A percentile compares a stretch with the other conserved stretches of the same genome.
These are phyloP conservation scores for Russula virescens DNA, from an alignment of 768 basidiomycete species.

Conservation along the genomic window DNA sequence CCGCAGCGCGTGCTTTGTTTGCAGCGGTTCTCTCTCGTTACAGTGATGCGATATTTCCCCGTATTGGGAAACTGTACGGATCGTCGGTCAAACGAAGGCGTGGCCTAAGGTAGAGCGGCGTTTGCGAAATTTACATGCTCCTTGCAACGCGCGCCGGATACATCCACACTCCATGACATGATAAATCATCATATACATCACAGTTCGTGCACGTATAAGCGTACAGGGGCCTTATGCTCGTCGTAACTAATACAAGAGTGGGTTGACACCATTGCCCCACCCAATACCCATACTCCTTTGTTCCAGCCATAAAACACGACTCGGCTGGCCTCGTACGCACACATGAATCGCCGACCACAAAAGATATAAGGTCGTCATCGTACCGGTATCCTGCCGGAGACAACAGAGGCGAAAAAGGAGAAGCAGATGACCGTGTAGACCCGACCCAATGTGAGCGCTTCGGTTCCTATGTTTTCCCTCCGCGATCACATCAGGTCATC, in stretches of 20 bases:
- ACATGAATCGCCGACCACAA: neutral
- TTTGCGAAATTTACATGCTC: neutral
- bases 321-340: neutral
- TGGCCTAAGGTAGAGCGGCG: neutral
- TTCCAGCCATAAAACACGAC: neutral
- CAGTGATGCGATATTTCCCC: neutral
- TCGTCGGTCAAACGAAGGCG: too few relatives aligned
- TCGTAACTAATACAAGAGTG: constrained; percentile 1
- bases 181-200: too few relatives aligned
- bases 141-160: neutral
- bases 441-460: neutral
- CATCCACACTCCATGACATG: neutral
- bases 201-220: neutral
- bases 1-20: neutral
- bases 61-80: neutral
- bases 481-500: neutral
- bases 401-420: neutral
- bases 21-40: neutral
- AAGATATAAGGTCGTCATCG: neutral
- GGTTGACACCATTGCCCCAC: neutral
- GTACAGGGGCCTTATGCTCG: neutral
- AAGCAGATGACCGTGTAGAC: neutral
- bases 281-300: neutral
- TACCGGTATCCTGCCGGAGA: neutral
- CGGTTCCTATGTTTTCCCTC: neutral